Evolutionary conservation across 108 stramenopile genomes (phyloP).

Genomic region (Cyclotella baltica): DNA sequence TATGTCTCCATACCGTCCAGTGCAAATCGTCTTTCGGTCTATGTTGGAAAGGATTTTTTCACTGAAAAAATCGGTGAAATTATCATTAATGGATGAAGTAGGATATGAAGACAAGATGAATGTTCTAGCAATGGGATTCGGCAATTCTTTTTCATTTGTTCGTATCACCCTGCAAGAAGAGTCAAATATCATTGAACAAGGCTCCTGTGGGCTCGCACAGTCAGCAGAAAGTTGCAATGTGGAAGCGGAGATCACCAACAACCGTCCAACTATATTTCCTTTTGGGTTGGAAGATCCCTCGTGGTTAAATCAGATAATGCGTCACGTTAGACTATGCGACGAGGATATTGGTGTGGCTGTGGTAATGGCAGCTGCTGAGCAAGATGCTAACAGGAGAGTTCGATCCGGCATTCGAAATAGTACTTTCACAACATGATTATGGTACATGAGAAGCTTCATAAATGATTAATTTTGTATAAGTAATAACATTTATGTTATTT

Average conservation of each 20-base stretch:
- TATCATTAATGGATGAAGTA: too few relatives aligned
- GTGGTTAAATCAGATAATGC: conserved; percentile 47
- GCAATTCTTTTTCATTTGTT: conserved; percentile 21
- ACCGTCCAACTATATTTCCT: conserved; percentile 21
- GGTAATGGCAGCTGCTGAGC: conserved; percentile 42
- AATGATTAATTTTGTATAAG: too few relatives aligned
- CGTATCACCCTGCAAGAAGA: conserved; percentile 24
- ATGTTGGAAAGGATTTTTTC: conserved; percentile 33
- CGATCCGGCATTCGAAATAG: neutral
- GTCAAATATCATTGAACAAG: neutral
- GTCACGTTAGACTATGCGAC: conserved; percentile 32
- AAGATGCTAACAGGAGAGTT: conserved; percentile 44
- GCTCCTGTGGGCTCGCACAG: neutral
- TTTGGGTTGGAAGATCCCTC: conserved; percentile 21
- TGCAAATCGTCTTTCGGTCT: conserved; percentile 44
- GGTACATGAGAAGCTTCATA: too few relatives aligned
- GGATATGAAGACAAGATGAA: too few relatives aligned
- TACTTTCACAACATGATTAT: neutral
- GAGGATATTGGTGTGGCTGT: conserved; percentile 39
- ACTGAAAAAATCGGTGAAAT: neutral
- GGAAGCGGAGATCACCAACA: neutral
- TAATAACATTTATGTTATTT: too few relatives aligned
- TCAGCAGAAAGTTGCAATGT: neutral
- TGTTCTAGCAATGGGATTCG: conserved; percentile 49
- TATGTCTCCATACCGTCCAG: conserved; percentile 41